Base-by-base conservation (phyloP, 2,329 filamentous ascomycete species). In the Fusarium cicatricum region DNA sequence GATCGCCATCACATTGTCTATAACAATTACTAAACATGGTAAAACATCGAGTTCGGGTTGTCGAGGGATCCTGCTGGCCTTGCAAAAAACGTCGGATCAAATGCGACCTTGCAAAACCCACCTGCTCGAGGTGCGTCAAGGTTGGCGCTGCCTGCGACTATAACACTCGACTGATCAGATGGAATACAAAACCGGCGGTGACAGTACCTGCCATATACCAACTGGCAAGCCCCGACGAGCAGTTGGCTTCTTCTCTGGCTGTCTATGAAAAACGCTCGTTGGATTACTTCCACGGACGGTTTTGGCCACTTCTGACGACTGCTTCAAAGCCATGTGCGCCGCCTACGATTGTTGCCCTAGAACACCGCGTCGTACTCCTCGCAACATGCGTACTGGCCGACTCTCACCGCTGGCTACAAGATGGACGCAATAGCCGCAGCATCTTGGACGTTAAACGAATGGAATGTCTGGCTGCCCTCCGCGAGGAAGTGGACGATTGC, bases 61-160 rank as follows among this genome's bases (percentile, higher is more conserved):
- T 69, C 3, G 63, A 69, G 11, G 77, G 77, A n/a, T 78, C 77
- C 6, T 79, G 77, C 58, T 78, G 77, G 77, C 70, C 73, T 17
- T 79, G 77, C 66, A 78, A 77, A 58, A 76, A 78, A 41, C 72
- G 77, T 11, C 70, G 77, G 19, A 75, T 78, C 37, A 78, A 78
- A 55, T 79, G 77, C 58, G 76, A 78, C 52, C 70, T 79, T 9
- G 65, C 68, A 21, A 68, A 70, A 19, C 74, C 76, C 2, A 62
- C 67, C 3, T 79, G 77, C 56, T 70, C 69, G 4, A 75, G 75
- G 46, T 79, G 77, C 52, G 47, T 57, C 21, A 65, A 67, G 33
- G 57, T 68, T 15, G 66, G 66, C 12, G 66, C 66, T 9, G 28
- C 58, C 3, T 69, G 66, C 39, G 66, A 69, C 38, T 69, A 69